phyloP scores from a whole-genome alignment of 257 asterid genomes.

The Salvia miltiorrhiza region DNA sequence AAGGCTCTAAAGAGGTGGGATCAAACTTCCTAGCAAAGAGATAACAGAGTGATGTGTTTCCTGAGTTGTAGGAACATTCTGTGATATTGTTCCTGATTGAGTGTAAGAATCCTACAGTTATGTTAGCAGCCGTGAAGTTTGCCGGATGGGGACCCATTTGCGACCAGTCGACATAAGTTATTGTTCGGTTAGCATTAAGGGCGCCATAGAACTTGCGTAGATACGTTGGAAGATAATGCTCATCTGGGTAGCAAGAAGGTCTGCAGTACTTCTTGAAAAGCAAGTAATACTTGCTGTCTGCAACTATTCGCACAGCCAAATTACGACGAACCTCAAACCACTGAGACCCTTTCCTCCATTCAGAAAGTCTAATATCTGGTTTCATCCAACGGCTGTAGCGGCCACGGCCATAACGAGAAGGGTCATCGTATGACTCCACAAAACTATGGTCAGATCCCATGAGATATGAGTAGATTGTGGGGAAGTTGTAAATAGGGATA shows the following conservation, averaged over 20 bases:
- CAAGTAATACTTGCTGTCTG: slow-evolving; percentile 67
- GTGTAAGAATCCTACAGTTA: slow-evolving; percentile 51
- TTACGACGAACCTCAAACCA: slow-evolving; percentile 90
- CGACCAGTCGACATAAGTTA: slow-evolving; percentile 92
- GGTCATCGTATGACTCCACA: slow-evolving; percentile 75
- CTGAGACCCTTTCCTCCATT: slow-evolving; percentile 97
- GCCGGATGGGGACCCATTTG: slow-evolving; percentile 77
- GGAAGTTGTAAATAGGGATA: slow-evolving; percentile 75
- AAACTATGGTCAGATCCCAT: slow-evolving; percentile 60
- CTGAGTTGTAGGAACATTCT: slow-evolving; percentile 54
- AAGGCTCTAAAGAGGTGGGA: slow-evolving; percentile 63
- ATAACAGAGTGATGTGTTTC: slow-evolving; percentile 43
- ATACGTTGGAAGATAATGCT: slow-evolving; percentile 84
- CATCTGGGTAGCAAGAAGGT: slow-evolving; percentile 94
- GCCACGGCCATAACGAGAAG: slow-evolving; percentile 90
- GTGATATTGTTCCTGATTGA: slow-evolving; percentile 56
- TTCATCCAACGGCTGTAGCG: slow-evolving; percentile 78
- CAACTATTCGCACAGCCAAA: slow-evolving; percentile 59
- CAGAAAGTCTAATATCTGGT: slow-evolving; percentile 59
- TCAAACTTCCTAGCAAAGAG: slow-evolving; percentile 93
- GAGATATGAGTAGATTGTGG: slow-evolving; percentile 66
- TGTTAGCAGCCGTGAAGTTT: slow-evolving; percentile 45
- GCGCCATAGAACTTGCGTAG: slow-evolving; percentile 56
- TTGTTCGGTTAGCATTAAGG: slow-evolving; percentile 66
- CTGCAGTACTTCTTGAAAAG: slow-evolving; percentile 65